Conservation (phyloP, 345 rosid species). For the Euclidium syriacum region DNA sequence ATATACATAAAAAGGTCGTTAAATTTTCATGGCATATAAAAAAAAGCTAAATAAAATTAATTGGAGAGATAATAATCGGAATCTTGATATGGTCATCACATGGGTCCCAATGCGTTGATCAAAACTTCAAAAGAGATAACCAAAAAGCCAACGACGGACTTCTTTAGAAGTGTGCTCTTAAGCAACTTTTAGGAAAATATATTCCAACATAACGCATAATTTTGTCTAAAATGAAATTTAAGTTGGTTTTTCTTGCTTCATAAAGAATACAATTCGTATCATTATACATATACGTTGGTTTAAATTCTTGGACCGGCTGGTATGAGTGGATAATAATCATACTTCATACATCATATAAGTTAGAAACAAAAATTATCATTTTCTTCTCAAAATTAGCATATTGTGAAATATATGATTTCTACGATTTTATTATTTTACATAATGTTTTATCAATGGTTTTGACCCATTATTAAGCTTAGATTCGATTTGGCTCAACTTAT, state of each 20-base stretch:
- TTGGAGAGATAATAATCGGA: conserved; percentile 21
- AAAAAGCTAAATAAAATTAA: not conserved
- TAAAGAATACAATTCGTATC: not conserved
- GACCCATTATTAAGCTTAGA: conserved; percentile 8
- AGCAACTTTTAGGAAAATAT: not conserved
- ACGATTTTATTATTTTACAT: not conserved
- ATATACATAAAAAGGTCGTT: conserved; percentile 13
- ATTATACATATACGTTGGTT: not conserved
- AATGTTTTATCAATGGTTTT: conserved; percentile 1
- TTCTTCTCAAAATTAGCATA: not conserved
- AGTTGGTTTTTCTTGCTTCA: not conserved
- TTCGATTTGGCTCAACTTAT: conserved; percentile 19
- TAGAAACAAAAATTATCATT: not conserved
- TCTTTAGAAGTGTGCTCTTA: conserved; percentile 19
- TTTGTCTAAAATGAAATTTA: not conserved
- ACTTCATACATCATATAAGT: not conserved
- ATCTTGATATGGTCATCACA: conserved; percentile 31
- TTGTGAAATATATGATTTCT: not conserved
- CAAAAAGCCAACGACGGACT: conserved; percentile 17
- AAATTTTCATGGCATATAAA: conserved; percentile 1
- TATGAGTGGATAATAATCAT: not conserved
- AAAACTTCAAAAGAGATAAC: not conserved
- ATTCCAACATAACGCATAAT: not conserved
- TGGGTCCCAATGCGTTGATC: conserved; percentile 32
- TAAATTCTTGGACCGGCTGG: not conserved